A percentile compares a stretch with the other conserved stretches of the same genome.
Evolutionary conservation across 495 filamentous ascomycete genomes (phyloP).

Genomic region (Jackrogersella minutella): DNA sequence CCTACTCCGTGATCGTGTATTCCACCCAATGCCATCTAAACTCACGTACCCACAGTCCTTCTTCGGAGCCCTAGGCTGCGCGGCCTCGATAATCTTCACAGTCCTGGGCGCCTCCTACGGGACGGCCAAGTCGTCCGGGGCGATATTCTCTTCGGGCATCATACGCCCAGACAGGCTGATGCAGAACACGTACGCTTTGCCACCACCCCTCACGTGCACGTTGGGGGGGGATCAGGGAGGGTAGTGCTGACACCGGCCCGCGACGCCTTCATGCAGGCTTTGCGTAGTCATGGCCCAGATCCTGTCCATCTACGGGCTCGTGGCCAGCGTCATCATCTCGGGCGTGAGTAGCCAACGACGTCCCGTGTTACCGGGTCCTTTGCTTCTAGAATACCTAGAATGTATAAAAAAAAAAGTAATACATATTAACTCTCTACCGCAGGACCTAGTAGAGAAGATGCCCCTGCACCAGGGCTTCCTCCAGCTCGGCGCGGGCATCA

Average conservation of each 20-base stretch:
- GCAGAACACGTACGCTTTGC: slow-evolving; percentile 62
- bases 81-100: slow-evolving; percentile 71
- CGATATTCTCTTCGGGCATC: slow-evolving; percentile 72
- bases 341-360: slow-evolving; percentile 26
- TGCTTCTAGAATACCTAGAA: background rate
- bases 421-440: background rate
- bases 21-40: slow-evolving; percentile 17
- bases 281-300: slow-evolving; percentile 84
- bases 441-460: slow-evolving; percentile 52
- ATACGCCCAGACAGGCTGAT: slow-evolving; percentile 80
- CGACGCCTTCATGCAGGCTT: slow-evolving; percentile 54
- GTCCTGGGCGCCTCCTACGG: slow-evolving; percentile 90
- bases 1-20: too few species aligned
- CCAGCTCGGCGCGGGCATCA: slow-evolving; percentile 56
- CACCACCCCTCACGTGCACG: background rate
- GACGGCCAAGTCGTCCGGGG: slow-evolving; percentile 82
- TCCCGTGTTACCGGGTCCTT: background rate
- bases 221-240: too few species aligned
- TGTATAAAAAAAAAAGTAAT: too few species aligned
- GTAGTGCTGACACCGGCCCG: slow-evolving; percentile 22
- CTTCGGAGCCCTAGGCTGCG: slow-evolving; percentile 60
- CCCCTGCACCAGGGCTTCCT: slow-evolving; percentile 57
- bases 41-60: slow-evolving; percentile 47
- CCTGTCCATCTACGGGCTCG: slow-evolving; percentile 68
- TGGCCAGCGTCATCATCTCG: slow-evolving; percentile 57